These are phyloP conservation scores for Apostasia ramifera DNA, from an alignment of 106 monocot genomes.

Conservation along the genomic window DNA sequence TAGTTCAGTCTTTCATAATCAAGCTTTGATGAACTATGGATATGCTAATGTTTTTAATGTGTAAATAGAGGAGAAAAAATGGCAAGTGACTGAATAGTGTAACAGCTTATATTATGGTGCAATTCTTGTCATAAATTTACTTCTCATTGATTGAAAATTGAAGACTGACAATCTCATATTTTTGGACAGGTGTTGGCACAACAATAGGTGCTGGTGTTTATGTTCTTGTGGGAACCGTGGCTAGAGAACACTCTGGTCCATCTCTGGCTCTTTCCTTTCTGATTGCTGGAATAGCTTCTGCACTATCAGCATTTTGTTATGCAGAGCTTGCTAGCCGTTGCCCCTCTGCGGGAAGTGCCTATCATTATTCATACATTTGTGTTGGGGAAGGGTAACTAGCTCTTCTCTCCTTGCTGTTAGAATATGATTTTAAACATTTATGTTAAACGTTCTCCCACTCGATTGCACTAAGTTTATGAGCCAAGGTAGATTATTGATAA, in stretches of 20 bases:
- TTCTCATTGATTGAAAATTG: background rate
- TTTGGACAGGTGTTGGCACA: constrained; percentile 71
- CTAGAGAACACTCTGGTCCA: constrained; percentile 86
- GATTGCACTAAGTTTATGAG: background rate
- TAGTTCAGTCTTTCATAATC: too few relatives aligned
- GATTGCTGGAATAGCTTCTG: constrained; percentile 96
- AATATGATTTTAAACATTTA: background rate
- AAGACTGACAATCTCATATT: background rate
- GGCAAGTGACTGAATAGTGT: too few relatives aligned
- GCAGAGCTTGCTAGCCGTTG: constrained; percentile 98
- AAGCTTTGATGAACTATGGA: too few relatives aligned
- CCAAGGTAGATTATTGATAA: too few relatives aligned
- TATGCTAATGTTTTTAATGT: background rate
- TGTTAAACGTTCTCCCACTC: background rate
- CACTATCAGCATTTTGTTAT: constrained; percentile 97
- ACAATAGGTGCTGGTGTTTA: constrained; percentile 98
- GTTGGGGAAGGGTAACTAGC: constrained; percentile 85
- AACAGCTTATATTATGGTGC: background rate
- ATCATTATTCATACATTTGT: constrained; percentile 98
- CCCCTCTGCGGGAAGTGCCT: constrained; percentile 97
- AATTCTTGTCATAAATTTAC: background rate
- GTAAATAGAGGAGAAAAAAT: too few relatives aligned
- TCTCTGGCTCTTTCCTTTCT: constrained; percentile 92
- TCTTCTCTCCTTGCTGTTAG: background rate
- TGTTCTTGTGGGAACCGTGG: constrained; percentile 96